Percentiles rank a stretch among this genome's conserved stretches.
These are phyloP conservation scores for Madurella mycetomatis DNA, from an alignment of 2,329 filamentous ascomycete genomes.

Conservation along the genomic window DNA sequence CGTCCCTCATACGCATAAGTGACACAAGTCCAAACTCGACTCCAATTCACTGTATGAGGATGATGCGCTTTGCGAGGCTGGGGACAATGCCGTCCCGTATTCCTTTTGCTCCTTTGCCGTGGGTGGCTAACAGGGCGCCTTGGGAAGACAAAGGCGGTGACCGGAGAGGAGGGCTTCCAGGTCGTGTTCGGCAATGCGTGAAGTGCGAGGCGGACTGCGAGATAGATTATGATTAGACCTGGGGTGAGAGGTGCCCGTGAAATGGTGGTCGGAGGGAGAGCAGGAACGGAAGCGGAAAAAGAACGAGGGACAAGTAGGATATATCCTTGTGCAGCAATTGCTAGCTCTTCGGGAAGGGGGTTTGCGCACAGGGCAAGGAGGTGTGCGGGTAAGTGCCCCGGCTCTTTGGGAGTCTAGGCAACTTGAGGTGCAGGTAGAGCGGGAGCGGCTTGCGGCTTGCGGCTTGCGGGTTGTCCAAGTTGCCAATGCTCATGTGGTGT, in stretches of 20 bases:
- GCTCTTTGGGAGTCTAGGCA: conserved; percentile 30
- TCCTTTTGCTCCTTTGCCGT: conserved; percentile 9
- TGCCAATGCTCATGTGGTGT: conserved; percentile 17
- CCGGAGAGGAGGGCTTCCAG: conserved; percentile 9
- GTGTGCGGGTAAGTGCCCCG: conserved; percentile 29
- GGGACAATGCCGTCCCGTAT: conserved; percentile 2
- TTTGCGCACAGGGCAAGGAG: conserved; percentile 14
- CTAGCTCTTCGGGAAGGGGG: conserved; percentile 13
- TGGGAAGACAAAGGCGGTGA: conserved; percentile 21
- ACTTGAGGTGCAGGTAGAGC: conserved; percentile 23
- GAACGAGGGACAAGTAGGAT: conserved; percentile 9
- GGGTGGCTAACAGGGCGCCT: conserved; percentile 14
- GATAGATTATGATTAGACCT: conserved; percentile 16
- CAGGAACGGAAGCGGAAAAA: conserved; percentile 11
- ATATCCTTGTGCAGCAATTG: conserved; percentile 1
- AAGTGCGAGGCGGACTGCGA: conserved; percentile 16
- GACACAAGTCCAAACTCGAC: neutral
- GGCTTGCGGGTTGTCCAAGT: neutral
- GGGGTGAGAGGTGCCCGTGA: conserved; percentile 2
- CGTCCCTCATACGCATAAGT: conserved; percentile 26
- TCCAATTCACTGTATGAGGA: neutral
- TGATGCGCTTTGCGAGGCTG: neutral
- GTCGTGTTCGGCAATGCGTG: conserved; percentile 8
- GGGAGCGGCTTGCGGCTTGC: conserved; percentile 15
- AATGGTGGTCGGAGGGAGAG: conserved; percentile 7